Percentiles rank a stretch among this genome's conserved stretches.
Conservation (phyloP, 208 protist species). For the Trypanosoma mega region DNA sequence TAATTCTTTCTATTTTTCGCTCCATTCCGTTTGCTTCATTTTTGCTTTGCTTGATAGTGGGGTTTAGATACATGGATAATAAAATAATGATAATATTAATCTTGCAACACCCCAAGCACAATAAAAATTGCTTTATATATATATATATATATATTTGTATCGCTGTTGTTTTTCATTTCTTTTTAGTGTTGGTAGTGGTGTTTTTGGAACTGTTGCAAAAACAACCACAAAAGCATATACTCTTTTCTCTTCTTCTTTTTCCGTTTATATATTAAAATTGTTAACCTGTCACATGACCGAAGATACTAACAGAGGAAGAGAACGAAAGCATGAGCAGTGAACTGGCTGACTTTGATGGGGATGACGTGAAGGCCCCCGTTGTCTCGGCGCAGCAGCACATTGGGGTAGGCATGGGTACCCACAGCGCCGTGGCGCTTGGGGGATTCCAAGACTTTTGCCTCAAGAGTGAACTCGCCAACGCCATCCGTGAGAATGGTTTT, state of each 20-base stretch:
- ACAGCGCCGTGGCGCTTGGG: constrained; percentile 90
- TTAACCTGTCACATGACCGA: background rate
- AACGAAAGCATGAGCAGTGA: constrained; percentile 60
- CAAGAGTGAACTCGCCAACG: constrained; percentile 98
- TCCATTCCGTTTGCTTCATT: too few species aligned
- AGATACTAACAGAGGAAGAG: background rate
- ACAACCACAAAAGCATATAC: too few species aligned
- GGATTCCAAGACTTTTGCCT: constrained; percentile 99
- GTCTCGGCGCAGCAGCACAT: constrained; percentile 57
- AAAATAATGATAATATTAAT: too few species aligned
- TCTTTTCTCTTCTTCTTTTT: constrained; percentile 1
- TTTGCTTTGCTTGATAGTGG: too few species aligned
- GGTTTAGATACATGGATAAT: too few species aligned
- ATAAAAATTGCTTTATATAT: too few species aligned
- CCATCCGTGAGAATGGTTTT: constrained; percentile 95
- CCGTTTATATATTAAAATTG: constrained; percentile 4
- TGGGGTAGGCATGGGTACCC: constrained; percentile 79
- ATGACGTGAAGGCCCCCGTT: constrained; percentile 80
- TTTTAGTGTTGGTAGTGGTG: too few species aligned
- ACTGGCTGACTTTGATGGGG: constrained; percentile 90
- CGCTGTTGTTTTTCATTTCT: too few species aligned
- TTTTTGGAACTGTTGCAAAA: too few species aligned
- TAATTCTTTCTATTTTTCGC: too few species aligned
- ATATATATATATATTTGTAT: too few species aligned
- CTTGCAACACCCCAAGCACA: too few species aligned